Conservation (phyloP, 2,329 filamentous ascomycete species). For the Epichloe brachyelytri region DNA sequence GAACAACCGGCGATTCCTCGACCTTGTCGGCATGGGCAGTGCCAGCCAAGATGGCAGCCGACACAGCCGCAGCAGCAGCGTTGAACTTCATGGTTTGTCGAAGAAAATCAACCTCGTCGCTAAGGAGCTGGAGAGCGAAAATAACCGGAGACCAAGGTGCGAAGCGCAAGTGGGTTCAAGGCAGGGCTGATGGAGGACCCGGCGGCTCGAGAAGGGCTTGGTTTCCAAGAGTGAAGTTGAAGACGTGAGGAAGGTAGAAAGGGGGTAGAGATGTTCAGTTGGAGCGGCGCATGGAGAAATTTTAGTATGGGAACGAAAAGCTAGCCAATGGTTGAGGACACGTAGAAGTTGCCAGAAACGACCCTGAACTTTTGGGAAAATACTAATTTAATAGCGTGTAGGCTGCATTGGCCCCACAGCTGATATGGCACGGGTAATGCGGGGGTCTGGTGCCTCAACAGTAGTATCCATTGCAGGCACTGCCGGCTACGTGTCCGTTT, state of each 20-base stretch:
- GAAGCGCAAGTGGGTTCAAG: slow-evolving; percentile 12
- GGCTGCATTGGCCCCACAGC: neutral
- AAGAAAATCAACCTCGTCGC: neutral
- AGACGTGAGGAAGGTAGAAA: slow-evolving; percentile 8
- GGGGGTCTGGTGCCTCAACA: too few relatives aligned
- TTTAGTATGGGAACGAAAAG: neutral
- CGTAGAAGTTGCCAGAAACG: slow-evolving; percentile 4
- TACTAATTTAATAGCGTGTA: neutral
- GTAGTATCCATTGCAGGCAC: too few relatives aligned
- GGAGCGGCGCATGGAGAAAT: slow-evolving; percentile 3
- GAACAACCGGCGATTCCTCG: slow-evolving; percentile 45
- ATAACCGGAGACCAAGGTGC: slow-evolving; percentile 7
- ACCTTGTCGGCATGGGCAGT: slow-evolving; percentile 57
- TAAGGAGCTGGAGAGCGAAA: slow-evolving; percentile 32
- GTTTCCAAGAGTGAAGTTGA: slow-evolving; percentile 17
- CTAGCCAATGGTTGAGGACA: slow-evolving; percentile 12
- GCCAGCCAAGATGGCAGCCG: slow-evolving; percentile 59
- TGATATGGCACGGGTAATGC: too few relatives aligned
- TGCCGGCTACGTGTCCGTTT: too few relatives aligned
- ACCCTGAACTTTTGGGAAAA: neutral
- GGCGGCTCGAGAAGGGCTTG: slow-evolving; percentile 15
- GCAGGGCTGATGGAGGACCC: slow-evolving; percentile 8
- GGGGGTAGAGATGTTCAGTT: slow-evolving; percentile 11
- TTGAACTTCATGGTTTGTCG: slow-evolving; percentile 65
- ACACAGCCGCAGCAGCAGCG: slow-evolving; percentile 61